These are phyloP conservation scores for Chalciporus sphaerocephalus DNA, from an alignment of 768 basidiomycete genomes.

Conservation along the genomic window DNA sequence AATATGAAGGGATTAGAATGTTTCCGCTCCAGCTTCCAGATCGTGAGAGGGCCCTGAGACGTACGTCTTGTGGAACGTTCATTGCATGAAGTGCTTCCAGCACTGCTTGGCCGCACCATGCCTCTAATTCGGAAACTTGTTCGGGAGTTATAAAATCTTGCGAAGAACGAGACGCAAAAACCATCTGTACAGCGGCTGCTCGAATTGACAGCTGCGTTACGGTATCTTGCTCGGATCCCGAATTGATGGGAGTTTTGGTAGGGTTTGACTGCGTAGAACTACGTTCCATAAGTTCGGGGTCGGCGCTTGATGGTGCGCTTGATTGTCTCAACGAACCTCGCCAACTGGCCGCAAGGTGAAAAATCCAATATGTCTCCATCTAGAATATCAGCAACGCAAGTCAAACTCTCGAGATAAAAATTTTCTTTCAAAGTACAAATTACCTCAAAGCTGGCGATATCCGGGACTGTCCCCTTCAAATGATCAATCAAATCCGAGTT, in stretches of 20 bases:
- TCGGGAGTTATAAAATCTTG: constrained; percentile 72
- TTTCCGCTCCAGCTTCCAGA: neutral
- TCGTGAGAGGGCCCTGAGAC: neutral
- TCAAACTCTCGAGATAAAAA: constrained; percentile 3
- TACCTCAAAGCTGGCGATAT: constrained; percentile 70
- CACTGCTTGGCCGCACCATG: constrained; percentile 57
- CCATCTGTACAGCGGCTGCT: constrained; percentile 78
- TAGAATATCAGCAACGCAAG: constrained; percentile 25
- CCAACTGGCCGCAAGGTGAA: constrained; percentile 76
- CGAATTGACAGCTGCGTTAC: constrained; percentile 41
- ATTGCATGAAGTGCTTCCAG: constrained; percentile 52
- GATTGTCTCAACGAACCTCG: constrained; percentile 29
- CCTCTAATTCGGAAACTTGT: constrained; percentile 54
- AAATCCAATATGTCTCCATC: constrained; percentile 86
- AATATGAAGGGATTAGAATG: constrained; percentile 9
- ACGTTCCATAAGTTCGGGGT: constrained; percentile 36
- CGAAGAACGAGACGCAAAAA: constrained; percentile 73
- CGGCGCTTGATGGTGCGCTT: constrained; percentile 43
- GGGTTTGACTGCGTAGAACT: constrained; percentile 6
- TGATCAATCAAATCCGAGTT: constrained; percentile 60
- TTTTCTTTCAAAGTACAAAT: neutral
- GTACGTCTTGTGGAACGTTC: constrained; percentile 49
- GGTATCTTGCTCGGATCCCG: constrained; percentile 2
- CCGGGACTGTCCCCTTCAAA: constrained; percentile 45
- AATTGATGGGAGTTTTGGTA: constrained; percentile 1